Conservation (phyloP, 164 flowering plant species). For the Chloranthus sessilifolius region DNA sequence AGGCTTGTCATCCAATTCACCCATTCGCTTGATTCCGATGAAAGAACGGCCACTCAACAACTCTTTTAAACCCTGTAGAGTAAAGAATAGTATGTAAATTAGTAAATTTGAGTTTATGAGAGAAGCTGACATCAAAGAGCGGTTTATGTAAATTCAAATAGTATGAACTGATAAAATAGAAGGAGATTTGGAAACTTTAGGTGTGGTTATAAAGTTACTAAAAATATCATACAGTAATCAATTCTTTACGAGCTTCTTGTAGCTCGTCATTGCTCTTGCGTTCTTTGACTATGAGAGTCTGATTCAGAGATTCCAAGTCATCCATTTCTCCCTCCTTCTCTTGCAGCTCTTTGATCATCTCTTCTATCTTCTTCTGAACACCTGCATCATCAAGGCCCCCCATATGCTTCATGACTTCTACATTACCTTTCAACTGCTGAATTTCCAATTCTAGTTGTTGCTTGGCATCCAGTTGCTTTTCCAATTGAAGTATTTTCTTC, state of each 20-base stretch:
- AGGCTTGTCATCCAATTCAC: conserved; percentile 56
- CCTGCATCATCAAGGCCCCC: conserved; percentile 45
- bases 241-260: conserved; percentile 50
- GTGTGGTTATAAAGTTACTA: too few relatives aligned
- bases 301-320: conserved; percentile 29
- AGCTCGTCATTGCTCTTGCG: conserved; percentile 28
- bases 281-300: conserved; percentile 49
- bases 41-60: conserved; percentile 21
- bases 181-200: too few relatives aligned
- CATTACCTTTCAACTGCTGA: conserved; percentile 54
- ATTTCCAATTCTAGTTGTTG: conserved; percentile 77
- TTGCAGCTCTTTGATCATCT: conserved; percentile 29
- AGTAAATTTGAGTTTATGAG: too few relatives aligned
- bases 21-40: conserved; percentile 83
- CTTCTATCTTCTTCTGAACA: conserved; percentile 31
- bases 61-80: conserved; percentile 51
- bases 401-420: conserved; percentile 62
- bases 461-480: conserved; percentile 59
- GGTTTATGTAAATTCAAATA: too few relatives aligned
- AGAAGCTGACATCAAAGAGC: too few relatives aligned
- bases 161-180: too few relatives aligned
- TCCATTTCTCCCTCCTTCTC: conserved; percentile 58
- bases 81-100: neutral
- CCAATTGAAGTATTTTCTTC: conserved; percentile 39
- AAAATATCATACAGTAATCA: conserved; percentile 36